Conservation (phyloP, 495 filamentous ascomycete genomes). For the Podospora appendiculata region DNA sequence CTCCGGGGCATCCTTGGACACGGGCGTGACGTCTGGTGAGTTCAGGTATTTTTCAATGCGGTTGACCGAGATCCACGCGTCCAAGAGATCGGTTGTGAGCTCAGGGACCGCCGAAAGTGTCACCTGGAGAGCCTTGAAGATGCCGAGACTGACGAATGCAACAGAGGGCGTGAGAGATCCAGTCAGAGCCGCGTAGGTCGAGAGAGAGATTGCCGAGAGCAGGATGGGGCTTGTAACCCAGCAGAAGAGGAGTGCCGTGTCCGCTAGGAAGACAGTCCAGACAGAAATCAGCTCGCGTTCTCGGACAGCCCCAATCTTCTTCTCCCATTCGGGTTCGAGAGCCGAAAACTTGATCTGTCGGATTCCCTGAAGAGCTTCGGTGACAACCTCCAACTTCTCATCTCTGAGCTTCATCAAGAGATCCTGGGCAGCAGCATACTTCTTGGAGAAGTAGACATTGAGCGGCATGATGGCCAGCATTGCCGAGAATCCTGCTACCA, state of each 20-base stretch:
- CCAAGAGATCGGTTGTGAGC: slow-evolving; percentile 57
- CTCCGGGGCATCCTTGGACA: slow-evolving; percentile 45
- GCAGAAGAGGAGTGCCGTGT: slow-evolving; percentile 48
- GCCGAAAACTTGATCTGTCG: slow-evolving; percentile 87
- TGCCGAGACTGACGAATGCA: slow-evolving; percentile 71
- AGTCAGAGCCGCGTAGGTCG: slow-evolving; percentile 56
- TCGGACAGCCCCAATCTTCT: slow-evolving; percentile 59
- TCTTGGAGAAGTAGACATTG: slow-evolving; percentile 61
- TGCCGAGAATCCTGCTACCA: slow-evolving; percentile 59
- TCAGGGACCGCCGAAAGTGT: slow-evolving; percentile 66
- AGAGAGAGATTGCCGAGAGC: slow-evolving; percentile 62
- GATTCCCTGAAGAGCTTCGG: slow-evolving; percentile 75
- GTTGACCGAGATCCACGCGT: slow-evolving; percentile 65
- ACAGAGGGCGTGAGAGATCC: slow-evolving; percentile 61
- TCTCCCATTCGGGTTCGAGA: slow-evolving; percentile 71
- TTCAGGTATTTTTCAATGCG: slow-evolving; percentile 67
- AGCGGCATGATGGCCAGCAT: slow-evolving; percentile 58
- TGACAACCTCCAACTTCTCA: slow-evolving; percentile 67
- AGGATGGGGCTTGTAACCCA: slow-evolving; percentile 74
- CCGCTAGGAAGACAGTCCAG: slow-evolving; percentile 57
- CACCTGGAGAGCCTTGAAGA: slow-evolving; percentile 66
- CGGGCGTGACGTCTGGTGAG: slow-evolving; percentile 54
- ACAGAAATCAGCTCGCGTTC: slow-evolving; percentile 57
- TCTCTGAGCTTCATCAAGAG: slow-evolving; percentile 74
- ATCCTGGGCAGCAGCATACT: slow-evolving; percentile 58